Evolutionary conservation across 1,284 basidiomycete species (phyloP).

Genomic region (Heliocybe sulcata): DNA sequence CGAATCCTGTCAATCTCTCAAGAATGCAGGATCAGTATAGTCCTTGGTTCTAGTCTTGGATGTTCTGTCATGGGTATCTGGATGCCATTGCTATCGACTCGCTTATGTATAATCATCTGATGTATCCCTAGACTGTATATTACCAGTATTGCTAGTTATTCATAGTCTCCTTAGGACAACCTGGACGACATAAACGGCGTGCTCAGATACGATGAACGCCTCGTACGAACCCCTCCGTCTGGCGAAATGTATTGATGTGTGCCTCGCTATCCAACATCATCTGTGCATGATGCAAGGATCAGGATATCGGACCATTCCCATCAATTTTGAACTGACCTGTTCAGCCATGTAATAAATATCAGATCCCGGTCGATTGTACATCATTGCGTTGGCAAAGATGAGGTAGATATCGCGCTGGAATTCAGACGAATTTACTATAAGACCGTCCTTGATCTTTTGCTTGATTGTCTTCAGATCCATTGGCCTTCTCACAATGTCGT

Average conservation of each 20-base stretch:
- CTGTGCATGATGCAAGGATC: conserved; percentile 26
- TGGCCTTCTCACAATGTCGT: conserved; percentile 83
- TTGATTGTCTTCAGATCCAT: conserved; percentile 93
- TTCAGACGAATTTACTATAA: conserved; percentile 74
- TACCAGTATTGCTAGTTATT: neutral
- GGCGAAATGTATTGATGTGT: conserved; percentile 70
- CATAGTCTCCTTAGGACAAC: neutral
- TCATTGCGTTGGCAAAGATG: conserved; percentile 95
- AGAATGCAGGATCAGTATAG: conserved; percentile 79
- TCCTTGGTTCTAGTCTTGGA: conserved; percentile 66
- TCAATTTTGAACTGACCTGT: conserved; percentile 46
- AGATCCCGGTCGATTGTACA: conserved; percentile 85
- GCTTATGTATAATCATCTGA: neutral
- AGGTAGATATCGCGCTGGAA: conserved; percentile 86
- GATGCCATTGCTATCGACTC: neutral
- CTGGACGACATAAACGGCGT: neutral
- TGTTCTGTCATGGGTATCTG: neutral
- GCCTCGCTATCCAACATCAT: conserved; percentile 83
- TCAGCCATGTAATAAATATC: conserved; percentile 87
- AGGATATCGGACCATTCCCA: conserved; percentile 6
- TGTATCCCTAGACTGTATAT: neutral
- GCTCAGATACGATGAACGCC: conserved; percentile 17
- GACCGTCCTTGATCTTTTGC: conserved; percentile 73
- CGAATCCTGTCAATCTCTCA: conserved; percentile 69
- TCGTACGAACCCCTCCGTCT: conserved; percentile 60